phyloP scores from a whole-genome alignment of 345 rosid genomes.

The Brassica incana region DNA sequence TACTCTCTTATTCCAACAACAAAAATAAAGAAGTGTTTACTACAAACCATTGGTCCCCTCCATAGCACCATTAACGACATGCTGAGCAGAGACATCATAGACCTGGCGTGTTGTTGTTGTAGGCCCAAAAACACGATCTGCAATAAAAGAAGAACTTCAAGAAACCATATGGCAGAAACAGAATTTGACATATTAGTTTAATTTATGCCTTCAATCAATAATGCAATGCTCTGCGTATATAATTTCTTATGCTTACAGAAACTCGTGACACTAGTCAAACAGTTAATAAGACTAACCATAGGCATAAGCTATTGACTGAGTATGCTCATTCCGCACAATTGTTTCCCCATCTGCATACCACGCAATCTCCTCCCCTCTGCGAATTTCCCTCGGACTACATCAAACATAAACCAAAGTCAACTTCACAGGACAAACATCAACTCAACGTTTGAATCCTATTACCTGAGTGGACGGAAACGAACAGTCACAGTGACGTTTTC shows the following conservation, averaged over 20 bases:
- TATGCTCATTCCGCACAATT: constrained; percentile 76
- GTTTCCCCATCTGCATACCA: constrained; percentile 99
- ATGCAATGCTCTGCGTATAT: not conserved
- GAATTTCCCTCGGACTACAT: constrained; percentile 82
- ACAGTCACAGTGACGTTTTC: constrained; percentile 91
- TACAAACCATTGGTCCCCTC: constrained; percentile 82
- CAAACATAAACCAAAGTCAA: constrained; percentile 32
- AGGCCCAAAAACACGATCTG: constrained; percentile 97
- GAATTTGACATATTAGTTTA: not conserved
- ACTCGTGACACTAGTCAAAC: constrained; percentile 13
- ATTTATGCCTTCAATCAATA: not conserved
- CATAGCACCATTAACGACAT: constrained; percentile 92
- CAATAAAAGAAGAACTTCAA: constrained; percentile 15
- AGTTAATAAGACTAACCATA: constrained; percentile 58
- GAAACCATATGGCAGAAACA: constrained; percentile 2
- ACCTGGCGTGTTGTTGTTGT: constrained; percentile 97
- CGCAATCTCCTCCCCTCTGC: constrained; percentile 93
- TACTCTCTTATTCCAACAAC: not conserved
- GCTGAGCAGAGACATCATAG: constrained; percentile 94
- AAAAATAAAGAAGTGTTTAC: not conserved
- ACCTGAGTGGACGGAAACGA: constrained; percentile 97
- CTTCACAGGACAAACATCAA: constrained; percentile 9
- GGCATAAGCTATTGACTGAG: constrained; percentile 80
- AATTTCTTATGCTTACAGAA: constrained; percentile 15
- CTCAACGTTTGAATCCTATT: not conserved